These are phyloP conservation scores for Globisporangium lucens DNA, from an alignment of 352 stramenopile genomes.

Conservation along the genomic window DNA sequence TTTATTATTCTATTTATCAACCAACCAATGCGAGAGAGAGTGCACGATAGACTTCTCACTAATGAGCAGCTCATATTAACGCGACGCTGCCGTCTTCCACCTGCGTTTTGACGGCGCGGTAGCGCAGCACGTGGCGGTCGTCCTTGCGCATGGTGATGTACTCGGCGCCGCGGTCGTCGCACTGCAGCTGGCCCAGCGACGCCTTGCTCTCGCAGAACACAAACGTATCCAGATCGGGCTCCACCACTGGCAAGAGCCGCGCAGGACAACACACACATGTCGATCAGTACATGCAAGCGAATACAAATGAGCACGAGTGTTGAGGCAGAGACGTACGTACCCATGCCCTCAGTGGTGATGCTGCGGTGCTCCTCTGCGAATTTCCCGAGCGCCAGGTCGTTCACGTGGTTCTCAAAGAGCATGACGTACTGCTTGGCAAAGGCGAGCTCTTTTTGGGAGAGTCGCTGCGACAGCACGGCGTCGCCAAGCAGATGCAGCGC, in stretches of 20 bases:
- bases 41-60: background rate
- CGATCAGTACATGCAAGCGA: background rate
- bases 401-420: constrained; percentile 72
- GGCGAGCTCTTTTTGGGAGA: constrained; percentile 70
- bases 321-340: constrained; percentile 26
- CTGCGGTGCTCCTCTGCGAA: constrained; percentile 62
- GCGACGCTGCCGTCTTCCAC: constrained; percentile 55
- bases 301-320: background rate
- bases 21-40: background rate
- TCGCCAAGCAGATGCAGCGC: constrained; percentile 58
- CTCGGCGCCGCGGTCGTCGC: constrained; percentile 67
- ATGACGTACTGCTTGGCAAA: constrained; percentile 74
- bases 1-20: constrained; percentile 16
- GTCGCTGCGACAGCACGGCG: constrained; percentile 36
- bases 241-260: constrained; percentile 32
- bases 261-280: no score
- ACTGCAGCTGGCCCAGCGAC: constrained; percentile 53
- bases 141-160: constrained; percentile 52
- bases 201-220: constrained; percentile 78
- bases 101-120: constrained; percentile 51
- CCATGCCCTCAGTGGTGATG: constrained; percentile 62
- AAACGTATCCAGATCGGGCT: constrained; percentile 75
- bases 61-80: constrained; percentile 31
- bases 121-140: constrained; percentile 76
- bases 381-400: constrained; percentile 57